phyloP scores from a whole-genome alignment of 148 eudicot species.

The Rhododendron griersonianum region DNA sequence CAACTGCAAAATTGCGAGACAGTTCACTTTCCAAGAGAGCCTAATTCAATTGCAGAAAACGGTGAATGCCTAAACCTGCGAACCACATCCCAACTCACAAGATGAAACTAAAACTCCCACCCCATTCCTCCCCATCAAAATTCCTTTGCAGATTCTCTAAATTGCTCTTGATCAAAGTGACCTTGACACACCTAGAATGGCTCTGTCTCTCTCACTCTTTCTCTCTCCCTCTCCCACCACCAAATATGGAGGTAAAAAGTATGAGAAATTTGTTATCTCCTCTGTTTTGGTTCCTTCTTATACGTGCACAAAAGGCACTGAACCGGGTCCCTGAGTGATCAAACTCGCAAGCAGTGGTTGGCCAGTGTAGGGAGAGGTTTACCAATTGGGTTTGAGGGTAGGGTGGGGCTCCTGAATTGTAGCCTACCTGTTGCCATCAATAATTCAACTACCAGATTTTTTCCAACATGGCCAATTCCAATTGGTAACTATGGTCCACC shows the following conservation, averaged over 20 bases:
- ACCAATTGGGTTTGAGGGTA: not conserved
- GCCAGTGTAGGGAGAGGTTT: not conserved
- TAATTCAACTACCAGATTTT: not conserved
- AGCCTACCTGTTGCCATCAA: not conserved
- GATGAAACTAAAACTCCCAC: not conserved
- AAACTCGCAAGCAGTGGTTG: slow-evolving; percentile 18
- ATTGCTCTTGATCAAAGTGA: not conserved
- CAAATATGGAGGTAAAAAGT: not conserved
- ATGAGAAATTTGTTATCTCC: not conserved
- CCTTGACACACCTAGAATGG: not conserved
- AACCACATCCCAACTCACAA: not conserved
- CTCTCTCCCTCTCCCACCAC: not conserved
- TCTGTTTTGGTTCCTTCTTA: not conserved
- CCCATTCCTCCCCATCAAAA: not conserved
- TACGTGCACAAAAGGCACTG: slow-evolving; percentile 1
- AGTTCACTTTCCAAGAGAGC: not conserved
- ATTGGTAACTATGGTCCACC: not conserved
- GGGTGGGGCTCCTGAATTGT: not conserved
- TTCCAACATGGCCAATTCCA: not conserved
- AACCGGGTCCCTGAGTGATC: slow-evolving; percentile 23
- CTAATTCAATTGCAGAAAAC: not conserved
- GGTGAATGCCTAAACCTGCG: not conserved
- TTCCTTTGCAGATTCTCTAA: not conserved
- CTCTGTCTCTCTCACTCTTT: not conserved
- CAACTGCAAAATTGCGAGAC: not conserved